Base-by-base conservation (phyloP, 257 asterid genomes). In the Solanum ossicruentum region DNA sequence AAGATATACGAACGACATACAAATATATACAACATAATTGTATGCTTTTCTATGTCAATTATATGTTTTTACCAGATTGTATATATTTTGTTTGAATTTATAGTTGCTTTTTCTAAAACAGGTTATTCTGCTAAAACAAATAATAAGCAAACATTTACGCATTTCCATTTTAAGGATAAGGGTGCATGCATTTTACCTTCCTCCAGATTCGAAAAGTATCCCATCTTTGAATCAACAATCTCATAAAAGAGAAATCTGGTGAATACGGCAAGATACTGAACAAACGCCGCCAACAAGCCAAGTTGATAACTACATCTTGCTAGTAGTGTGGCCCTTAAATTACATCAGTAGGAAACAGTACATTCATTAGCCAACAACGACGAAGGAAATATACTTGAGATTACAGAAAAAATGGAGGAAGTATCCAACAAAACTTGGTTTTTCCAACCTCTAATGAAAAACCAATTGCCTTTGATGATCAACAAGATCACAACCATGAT, bases 401-500 rank as follows among this genome's bases (percentile, higher is more conserved):
- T 20, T 78, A 52, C 66, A 52, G 28, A 52, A 52, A 52, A 26
- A 75, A 73, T 73, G 26, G 83, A 80, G 45, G 18, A 82, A 57
- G 15, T 63, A 52, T 23, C 61, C 55, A 54, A 32, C 69, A 69
- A 69, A 57, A 51, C 81, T 51, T 71, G 69, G 47, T 51, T 83
- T 36, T 67, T 80, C 80, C 36, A 23, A 13, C 49, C 57, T 82
- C 61, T 23, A 63, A 45, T 57, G 57, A 45, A 28, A 82, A 82
- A 82, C 57, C 78, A 63, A 63, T 52, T 82, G 58, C 10, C 6
- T 82, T 82, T 32, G 66, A 63, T 86, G 67, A 67, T 55, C 80
- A 84, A 65, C 87, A 83, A 86, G 83, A 81, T 58, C 82, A 84
- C 55, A 11, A 87, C 26, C 73, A 77, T 73, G 75, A 87, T n/a